phyloP scores from a whole-genome alignment of 169 alveolate species.

The Cryptosporidium viatorum region DNA sequence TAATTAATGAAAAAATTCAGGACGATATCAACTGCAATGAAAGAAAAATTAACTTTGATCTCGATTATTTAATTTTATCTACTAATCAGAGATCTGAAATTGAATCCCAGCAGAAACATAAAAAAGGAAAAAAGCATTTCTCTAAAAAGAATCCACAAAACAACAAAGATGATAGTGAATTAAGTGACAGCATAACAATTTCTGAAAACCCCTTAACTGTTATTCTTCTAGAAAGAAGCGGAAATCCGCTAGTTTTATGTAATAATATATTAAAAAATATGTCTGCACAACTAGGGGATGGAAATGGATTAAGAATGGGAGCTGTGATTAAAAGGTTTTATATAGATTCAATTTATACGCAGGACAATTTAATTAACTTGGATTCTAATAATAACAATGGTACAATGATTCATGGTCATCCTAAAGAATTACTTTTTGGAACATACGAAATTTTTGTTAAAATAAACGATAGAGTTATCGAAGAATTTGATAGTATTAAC shows the following conservation, averaged over 20 bases:
- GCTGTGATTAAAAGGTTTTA: slow-evolving; percentile 67
- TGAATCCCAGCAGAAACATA: slow-evolving; percentile 4
- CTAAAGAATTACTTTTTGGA: slow-evolving; percentile 46
- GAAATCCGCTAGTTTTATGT: slow-evolving; percentile 44
- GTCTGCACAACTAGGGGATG: slow-evolving; percentile 71
- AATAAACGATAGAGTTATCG: slow-evolving; percentile 43
- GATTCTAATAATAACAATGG: slow-evolving; percentile 11
- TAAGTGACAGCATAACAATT: slow-evolving; percentile 1
- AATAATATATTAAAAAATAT: slow-evolving; percentile 31
- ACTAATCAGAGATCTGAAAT: slow-evolving; percentile 6
- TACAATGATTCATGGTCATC: slow-evolving; percentile 12
- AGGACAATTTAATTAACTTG: slow-evolving; percentile 10
- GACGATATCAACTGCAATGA: slow-evolving; percentile 18
- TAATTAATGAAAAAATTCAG: slow-evolving; percentile 16
- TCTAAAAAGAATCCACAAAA: slow-evolving; percentile 10
- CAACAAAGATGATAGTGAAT: slow-evolving; percentile 16
- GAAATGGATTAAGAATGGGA: slow-evolving; percentile 41
- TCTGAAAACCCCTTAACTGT: slow-evolving; percentile 52
- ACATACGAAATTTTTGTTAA: slow-evolving; percentile 65
- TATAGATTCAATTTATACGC: slow-evolving; percentile 48
- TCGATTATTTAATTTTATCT: slow-evolving; percentile 12
- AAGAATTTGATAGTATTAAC: slow-evolving; percentile 11
- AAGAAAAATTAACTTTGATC: slow-evolving; percentile 23
- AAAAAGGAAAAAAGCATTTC: not conserved
- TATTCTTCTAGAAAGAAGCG: slow-evolving; percentile 39